A percentile compares a stretch with the other conserved stretches of the same genome.
Evolutionary conservation across 768 basidiomycete species (phyloP).

Genomic region (Tylopilus plumbeoviolaceoides): DNA sequence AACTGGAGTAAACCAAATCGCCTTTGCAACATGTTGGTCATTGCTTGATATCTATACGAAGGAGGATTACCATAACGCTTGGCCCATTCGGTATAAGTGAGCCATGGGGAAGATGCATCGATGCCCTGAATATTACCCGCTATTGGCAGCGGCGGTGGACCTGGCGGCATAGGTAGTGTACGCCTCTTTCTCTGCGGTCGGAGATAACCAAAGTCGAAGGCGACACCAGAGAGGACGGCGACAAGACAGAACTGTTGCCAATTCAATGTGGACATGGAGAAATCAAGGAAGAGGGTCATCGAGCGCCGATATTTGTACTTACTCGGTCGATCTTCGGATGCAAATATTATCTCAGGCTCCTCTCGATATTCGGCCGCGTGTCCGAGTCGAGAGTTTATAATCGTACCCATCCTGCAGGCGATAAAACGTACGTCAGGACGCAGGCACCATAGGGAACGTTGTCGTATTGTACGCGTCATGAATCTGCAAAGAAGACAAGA

Average conservation of each 20-base stretch:
- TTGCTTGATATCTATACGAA: background rate
- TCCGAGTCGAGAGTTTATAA: background rate
- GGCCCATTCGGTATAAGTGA: conserved; percentile 19
- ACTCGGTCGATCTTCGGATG: background rate
- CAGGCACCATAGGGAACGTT: background rate
- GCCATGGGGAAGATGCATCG: conserved; percentile 11
- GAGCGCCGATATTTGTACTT: conserved; percentile 2
- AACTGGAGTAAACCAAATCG: conserved; percentile 22
- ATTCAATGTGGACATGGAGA: background rate
- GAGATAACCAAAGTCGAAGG: conserved; percentile 1
- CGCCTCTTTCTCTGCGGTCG: conserved; percentile 3
- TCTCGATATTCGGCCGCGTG: background rate
- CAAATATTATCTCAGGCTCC: background rate
- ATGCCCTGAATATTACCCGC: conserved; percentile 17
- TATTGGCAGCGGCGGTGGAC: conserved; percentile 17
- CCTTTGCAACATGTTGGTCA: conserved; percentile 13
- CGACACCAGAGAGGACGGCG: conserved; percentile 9
- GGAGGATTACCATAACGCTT: conserved; percentile 11
- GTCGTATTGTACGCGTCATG: background rate
- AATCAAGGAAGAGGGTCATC: background rate
- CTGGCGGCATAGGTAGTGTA: conserved; percentile 16
- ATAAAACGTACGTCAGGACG: too few species aligned
- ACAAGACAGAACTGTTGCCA: conserved; percentile 14
- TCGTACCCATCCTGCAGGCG: background rate
- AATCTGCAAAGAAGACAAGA: background rate